Evolutionary conservation across 2,329 filamentous ascomycete genomes (phyloP).

Genomic region (Fonsecaea multimorphosa): DNA sequence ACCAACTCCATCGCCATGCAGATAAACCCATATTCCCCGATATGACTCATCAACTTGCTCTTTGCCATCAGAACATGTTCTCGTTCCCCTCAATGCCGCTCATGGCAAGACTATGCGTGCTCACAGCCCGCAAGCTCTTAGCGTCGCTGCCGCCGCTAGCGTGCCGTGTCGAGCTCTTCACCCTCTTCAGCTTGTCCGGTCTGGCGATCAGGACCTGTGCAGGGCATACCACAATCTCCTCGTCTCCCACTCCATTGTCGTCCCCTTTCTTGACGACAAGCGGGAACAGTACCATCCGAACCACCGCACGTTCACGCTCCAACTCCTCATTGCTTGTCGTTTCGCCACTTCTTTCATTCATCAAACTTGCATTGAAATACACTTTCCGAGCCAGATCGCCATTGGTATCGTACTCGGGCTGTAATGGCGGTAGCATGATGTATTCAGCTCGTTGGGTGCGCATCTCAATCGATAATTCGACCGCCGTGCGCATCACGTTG

Average conservation of each 20-base stretch:
- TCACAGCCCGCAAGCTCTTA: conserved; percentile 51
- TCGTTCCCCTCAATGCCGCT: conserved; percentile 47
- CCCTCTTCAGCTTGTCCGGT: conserved; percentile 50
- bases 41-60: neutral
- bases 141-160: conserved; percentile 50
- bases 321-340: conserved; percentile 77
- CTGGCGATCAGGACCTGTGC: conserved; percentile 86
- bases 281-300: conserved; percentile 93
- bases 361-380: conserved; percentile 87
- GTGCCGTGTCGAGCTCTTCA: conserved; percentile 48
- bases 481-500: conserved; percentile 85
- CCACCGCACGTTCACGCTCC: conserved; percentile 75
- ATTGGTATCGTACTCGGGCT: conserved; percentile 92
- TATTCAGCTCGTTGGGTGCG: conserved; percentile 95
- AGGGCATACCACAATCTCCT: conserved; percentile 93
- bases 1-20: conserved; percentile 13
- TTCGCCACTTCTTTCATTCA: conserved; percentile 87
- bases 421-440: conserved; percentile 95
- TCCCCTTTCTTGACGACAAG: conserved; percentile 95
- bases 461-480: conserved; percentile 94
- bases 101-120: conserved; percentile 51
- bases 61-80: conserved; percentile 28
- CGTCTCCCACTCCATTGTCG: conserved; percentile 82
- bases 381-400: conserved; percentile 89
- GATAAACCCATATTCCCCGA: neutral